These are phyloP conservation scores for Ciborinia camelliae DNA, from an alignment of 2,329 filamentous ascomycete genomes.

Conservation along the genomic window DNA sequence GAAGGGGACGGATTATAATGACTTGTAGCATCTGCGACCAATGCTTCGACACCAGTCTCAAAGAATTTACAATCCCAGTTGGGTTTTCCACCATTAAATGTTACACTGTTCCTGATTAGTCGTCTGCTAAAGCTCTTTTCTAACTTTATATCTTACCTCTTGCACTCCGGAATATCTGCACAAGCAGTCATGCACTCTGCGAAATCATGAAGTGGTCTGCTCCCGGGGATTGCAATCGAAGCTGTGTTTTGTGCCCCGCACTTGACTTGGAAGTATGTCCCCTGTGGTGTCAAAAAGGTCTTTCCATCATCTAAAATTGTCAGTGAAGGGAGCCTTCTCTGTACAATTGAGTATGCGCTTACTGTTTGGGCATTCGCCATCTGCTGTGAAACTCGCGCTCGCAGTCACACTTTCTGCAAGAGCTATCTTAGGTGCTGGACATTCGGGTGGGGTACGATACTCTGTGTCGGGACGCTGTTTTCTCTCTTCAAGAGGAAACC, in stretches of 20 bases:
- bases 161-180: constrained; percentile 7
- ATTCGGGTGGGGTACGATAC: not conserved
- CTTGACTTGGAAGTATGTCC: constrained; percentile 10
- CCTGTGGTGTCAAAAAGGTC: constrained; percentile 4
- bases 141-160: not conserved
- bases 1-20: not conserved
- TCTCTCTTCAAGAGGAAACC: constrained; percentile 9
- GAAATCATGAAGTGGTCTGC: constrained; percentile 12
- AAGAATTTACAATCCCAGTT: constrained; percentile 10
- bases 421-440: not conserved
- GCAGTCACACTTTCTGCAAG: constrained; percentile 3
- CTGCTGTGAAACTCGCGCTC: not conserved
- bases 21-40: constrained; percentile 8
- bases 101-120: not conserved
- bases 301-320: not conserved
- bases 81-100: not conserved
- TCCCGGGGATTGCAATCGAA: not conserved
- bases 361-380: constrained; percentile 9
- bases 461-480: not conserved
- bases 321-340: not conserved
- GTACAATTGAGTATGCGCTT: not conserved
- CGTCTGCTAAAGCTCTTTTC: not conserved
- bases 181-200: constrained; percentile 14
- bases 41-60: not conserved
- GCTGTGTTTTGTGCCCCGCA: constrained; percentile 7